A percentile compares a stretch with the other conserved stretches of the same genome.
These are phyloP conservation scores for Penicillium sp. DNA, from an alignment of 2,329 filamentous ascomycete species.

Conservation along the genomic window DNA sequence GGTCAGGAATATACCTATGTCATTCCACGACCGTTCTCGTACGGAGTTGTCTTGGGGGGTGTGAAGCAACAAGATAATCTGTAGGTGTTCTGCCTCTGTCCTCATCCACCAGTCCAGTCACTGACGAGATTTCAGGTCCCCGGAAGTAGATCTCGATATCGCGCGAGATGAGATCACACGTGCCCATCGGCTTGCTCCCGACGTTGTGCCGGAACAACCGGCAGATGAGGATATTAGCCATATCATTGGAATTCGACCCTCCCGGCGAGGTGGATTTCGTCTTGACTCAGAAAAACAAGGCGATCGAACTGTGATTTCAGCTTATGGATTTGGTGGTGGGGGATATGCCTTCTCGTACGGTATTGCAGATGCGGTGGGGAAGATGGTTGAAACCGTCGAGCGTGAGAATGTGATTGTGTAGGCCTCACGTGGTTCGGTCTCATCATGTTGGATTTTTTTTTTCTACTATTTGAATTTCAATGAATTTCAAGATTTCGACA, in stretches of 20 bases:
- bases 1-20: constrained; percentile 42
- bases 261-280: constrained; percentile 36
- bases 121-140: constrained; percentile 26
- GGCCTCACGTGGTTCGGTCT: neutral
- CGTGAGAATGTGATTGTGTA: constrained; percentile 30
- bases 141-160: constrained; percentile 38
- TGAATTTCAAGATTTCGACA: too few species aligned
- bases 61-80: constrained; percentile 36
- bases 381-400: constrained; percentile 37
- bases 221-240: constrained; percentile 30
- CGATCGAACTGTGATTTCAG: constrained; percentile 31
- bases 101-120: neutral
- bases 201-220: constrained; percentile 35
- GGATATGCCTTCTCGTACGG: constrained; percentile 43
- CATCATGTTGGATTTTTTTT: neutral
- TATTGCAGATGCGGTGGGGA: constrained; percentile 34
- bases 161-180: constrained; percentile 41
- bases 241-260: constrained; percentile 40
- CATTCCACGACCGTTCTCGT: constrained; percentile 36
- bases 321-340: constrained; percentile 41
- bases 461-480: too few species aligned
- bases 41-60: constrained; percentile 37
- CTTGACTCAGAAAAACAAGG: constrained; percentile 32
- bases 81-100: constrained; percentile 13
- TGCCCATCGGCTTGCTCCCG: constrained; percentile 38